These are phyloP conservation scores for Albatrellus sp. DNA, from an alignment of 1,284 basidiomycete genomes.

Conservation along the genomic window DNA sequence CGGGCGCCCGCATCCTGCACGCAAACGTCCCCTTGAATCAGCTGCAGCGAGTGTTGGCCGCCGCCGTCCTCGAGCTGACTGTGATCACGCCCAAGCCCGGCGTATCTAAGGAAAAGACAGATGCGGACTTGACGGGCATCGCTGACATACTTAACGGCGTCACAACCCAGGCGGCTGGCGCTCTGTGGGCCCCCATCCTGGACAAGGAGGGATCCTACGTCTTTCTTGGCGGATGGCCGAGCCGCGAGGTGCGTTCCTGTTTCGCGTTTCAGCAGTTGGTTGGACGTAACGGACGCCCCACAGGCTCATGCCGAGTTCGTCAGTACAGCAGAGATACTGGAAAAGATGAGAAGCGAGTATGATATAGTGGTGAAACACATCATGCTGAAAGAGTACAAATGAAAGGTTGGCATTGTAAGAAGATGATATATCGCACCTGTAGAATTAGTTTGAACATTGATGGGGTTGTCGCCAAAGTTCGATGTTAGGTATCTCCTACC, in stretches of 20 bases:
- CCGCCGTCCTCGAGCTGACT: background rate
- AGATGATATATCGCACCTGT: too few relatives aligned
- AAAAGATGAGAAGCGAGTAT: too few relatives aligned
- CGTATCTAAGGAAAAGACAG: background rate
- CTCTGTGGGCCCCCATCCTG: background rate
- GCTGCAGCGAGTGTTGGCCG: too few relatives aligned
- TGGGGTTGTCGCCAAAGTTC: too few relatives aligned
- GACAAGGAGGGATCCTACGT: background rate
- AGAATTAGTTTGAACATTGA: too few relatives aligned
- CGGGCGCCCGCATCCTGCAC: too few relatives aligned
- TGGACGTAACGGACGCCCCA: background rate
- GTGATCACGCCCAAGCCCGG: conserved; percentile 1
- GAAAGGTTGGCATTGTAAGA: too few relatives aligned
- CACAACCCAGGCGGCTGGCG: background rate
- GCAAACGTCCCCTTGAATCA: too few relatives aligned
- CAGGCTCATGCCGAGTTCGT: background rate
- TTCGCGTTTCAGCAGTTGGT: background rate
- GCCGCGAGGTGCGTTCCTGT: background rate
- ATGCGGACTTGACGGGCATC: background rate
- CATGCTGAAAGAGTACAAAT: too few relatives aligned
- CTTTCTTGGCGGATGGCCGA: background rate
- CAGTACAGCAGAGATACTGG: too few relatives aligned
- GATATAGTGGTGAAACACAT: too few relatives aligned
- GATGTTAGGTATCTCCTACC: too few relatives aligned
- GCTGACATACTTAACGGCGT: background rate